Conservation (phyloP, 345 rosid species). For the Euphorbia tirucalli region DNA sequence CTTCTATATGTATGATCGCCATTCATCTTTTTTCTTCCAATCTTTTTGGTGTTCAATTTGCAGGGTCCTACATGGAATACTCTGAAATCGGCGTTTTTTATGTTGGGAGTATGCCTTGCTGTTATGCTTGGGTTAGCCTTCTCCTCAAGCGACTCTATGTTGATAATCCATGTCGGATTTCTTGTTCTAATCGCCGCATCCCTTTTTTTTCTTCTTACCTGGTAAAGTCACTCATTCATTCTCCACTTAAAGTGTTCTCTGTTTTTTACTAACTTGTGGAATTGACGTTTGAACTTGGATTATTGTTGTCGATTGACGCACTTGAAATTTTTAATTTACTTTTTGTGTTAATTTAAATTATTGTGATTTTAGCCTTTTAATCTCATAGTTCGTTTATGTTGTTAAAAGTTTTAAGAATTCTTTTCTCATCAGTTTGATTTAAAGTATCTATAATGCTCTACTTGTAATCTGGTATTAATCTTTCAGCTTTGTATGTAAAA, state of each 20-base stretch:
- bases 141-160: constrained; percentile 63
- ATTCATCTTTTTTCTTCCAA: background rate
- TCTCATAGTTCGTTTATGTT: background rate
- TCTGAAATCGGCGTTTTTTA: constrained; percentile 62
- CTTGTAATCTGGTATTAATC: background rate
- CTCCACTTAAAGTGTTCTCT: background rate
- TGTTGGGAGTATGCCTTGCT: constrained; percentile 67
- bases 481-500: background rate
- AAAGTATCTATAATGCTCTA: background rate
- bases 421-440: background rate
- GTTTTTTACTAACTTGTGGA: background rate
- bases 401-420: background rate
- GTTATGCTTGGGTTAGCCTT: constrained; percentile 79
- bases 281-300: background rate
- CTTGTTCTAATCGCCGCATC: constrained; percentile 63
- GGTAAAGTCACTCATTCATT: constrained; percentile 37
- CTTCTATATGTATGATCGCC: background rate
- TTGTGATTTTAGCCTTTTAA: background rate
- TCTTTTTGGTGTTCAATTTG: constrained; percentile 20
- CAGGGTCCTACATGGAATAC: constrained; percentile 90
- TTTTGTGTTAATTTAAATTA: background rate
- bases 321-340: background rate
- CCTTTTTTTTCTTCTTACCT: constrained; percentile 80
- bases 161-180: constrained; percentile 71
- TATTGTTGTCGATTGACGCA: background rate